phyloP scores from a whole-genome alignment of 352 stramenopile genomes.

The Blastocystis sp. region DNA sequence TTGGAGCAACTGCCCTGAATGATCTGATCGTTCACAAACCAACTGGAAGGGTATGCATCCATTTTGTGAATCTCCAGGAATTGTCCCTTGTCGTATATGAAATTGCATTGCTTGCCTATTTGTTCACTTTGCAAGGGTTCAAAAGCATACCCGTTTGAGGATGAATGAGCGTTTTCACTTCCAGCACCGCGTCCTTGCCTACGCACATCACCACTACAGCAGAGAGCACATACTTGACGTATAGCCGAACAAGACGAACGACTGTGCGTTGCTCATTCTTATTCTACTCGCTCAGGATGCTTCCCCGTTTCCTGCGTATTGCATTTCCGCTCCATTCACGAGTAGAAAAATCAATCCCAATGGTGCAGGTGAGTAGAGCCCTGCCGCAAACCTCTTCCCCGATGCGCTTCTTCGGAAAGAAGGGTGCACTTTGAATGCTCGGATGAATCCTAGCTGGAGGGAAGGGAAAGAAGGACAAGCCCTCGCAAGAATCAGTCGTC shows the following conservation, averaged over 20 bases:
- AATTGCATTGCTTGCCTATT: neutral
- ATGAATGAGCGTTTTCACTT: slow-evolving; percentile 30
- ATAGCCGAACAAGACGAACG: neutral
- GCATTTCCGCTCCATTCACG: neutral
- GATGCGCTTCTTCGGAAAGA: slow-evolving; percentile 53
- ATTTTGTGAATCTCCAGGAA: neutral
- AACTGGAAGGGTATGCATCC: slow-evolving; percentile 24
- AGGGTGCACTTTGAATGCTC: neutral
- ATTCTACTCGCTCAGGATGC: neutral
- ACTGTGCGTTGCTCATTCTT: neutral
- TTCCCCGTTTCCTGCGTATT: neutral
- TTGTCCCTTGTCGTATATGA: slow-evolving; percentile 3
- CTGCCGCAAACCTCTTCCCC: neutral
- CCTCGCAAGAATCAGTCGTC: neutral
- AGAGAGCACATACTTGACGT: too few relatives aligned
- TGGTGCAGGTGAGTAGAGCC: neutral
- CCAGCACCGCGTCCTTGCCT: neutral
- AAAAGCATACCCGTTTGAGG: neutral
- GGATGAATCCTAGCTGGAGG: neutral
- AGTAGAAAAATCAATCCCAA: neutral
- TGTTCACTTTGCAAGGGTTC: neutral
- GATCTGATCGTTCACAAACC: slow-evolving; percentile 65
- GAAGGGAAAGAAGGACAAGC: slow-evolving; percentile 50
- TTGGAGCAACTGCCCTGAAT: slow-evolving; percentile 2
- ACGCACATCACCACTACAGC: neutral